A percentile compares a stretch with the other conserved stretches of the same genome.
These are phyloP conservation scores for Dillenia suffruticosa DNA, from an alignment of 164 flowering plant species.

Conservation along the genomic window DNA sequence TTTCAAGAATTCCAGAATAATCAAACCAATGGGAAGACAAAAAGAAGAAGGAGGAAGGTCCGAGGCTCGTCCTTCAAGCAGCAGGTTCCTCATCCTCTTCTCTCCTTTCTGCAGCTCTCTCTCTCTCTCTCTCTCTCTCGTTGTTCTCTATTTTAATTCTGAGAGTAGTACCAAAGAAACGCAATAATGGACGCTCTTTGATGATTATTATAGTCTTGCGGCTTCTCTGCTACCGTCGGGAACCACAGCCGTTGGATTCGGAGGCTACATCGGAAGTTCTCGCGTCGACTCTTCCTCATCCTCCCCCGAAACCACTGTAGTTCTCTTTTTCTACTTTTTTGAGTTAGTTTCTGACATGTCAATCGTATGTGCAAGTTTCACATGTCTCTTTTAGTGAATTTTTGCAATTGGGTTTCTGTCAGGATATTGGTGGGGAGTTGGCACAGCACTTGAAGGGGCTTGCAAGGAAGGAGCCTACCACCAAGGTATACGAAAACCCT, in stretches of 20 bases:
- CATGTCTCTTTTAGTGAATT: background rate
- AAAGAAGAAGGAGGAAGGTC: conserved; percentile 76
- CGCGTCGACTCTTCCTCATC: conserved; percentile 49
- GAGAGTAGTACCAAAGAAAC: background rate
- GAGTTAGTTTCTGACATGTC: background rate
- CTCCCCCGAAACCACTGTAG: conserved; percentile 24
- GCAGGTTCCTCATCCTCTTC: conserved; percentile 51
- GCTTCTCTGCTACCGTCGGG: conserved; percentile 76
- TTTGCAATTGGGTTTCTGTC: conserved; percentile 5
- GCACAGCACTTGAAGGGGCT: conserved; percentile 86
- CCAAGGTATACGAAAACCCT: conserved; percentile 53
- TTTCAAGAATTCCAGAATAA: too few species aligned
- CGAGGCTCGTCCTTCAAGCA: conserved; percentile 93
- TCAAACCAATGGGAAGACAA: conserved; percentile 60
- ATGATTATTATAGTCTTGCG: conserved; percentile 41
- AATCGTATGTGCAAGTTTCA: background rate
- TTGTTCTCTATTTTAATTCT: background rate
- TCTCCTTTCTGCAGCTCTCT: background rate
- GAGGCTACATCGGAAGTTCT: conserved; percentile 85
- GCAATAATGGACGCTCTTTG: background rate
- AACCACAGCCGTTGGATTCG: conserved; percentile 68
- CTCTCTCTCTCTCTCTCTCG: background rate
- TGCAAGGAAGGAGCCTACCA: conserved; percentile 82
- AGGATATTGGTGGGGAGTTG: conserved; percentile 87
- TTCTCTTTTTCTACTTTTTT: conserved; percentile 2